These are phyloP conservation scores for Pneumocystis canis DNA, from an alignment of 1,139 yeast genomes.

Conservation along the genomic window DNA sequence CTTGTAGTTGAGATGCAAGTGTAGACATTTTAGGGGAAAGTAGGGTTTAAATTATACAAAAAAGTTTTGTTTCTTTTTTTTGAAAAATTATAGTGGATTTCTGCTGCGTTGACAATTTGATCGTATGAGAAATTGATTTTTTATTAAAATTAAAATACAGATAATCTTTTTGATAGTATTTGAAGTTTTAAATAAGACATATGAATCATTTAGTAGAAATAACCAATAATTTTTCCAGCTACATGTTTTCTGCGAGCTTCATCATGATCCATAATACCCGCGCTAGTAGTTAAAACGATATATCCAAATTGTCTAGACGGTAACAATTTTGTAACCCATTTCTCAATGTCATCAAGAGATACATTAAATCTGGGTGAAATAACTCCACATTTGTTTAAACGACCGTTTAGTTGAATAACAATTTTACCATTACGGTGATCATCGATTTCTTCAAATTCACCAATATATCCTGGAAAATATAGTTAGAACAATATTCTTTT, in stretches of 20 bases:
- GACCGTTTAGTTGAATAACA: conserved; percentile 91
- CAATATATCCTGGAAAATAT: conserved; percentile 85
- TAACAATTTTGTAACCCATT: conserved; percentile 93
- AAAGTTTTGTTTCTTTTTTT: not conserved
- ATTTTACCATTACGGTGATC: conserved; percentile 99
- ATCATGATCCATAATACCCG: conserved; percentile 99
- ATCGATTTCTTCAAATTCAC: conserved; percentile 95
- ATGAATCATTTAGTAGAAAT: conserved; percentile 53
- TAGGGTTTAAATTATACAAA: not conserved
- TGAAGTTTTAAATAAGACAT: not conserved
- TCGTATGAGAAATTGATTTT: not conserved
- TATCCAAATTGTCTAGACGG: conserved; percentile 99
- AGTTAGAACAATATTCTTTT: too few relatives aligned
- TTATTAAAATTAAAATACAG: not conserved
- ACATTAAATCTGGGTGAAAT: conserved; percentile 97
- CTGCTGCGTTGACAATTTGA: not conserved
- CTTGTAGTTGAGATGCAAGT: not conserved
- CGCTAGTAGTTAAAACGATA: conserved; percentile 94
- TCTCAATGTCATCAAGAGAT: conserved; percentile 82
- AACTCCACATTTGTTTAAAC: conserved; percentile 97
- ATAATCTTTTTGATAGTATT: not conserved
- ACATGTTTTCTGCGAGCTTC: conserved; percentile 99
- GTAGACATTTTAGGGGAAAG: not conserved
- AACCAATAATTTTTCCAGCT: conserved; percentile 94
- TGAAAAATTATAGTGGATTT: not conserved